phyloP scores from a whole-genome alignment of 2,329 filamentous ascomycete species.

The Penicillium sp. region DNA sequence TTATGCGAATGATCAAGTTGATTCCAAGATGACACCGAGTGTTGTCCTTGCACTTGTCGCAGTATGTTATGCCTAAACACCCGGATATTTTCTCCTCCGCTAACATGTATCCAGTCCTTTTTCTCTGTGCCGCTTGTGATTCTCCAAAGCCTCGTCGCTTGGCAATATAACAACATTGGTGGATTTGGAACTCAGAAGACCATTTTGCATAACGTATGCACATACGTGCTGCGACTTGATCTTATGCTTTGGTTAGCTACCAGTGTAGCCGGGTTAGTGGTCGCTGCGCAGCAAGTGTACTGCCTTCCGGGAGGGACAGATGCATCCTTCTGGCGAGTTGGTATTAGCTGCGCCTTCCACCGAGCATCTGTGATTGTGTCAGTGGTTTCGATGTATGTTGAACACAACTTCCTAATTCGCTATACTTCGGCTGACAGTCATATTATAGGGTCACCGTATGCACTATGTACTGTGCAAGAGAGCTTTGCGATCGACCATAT shows the following conservation, averaged over 20 bases:
- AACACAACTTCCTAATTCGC: not conserved
- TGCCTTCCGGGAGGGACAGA: slow-evolving; percentile 31
- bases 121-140: slow-evolving; percentile 38
- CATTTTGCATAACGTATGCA: slow-evolving; percentile 34
- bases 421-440: slow-evolving; percentile 2
- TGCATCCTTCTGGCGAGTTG: slow-evolving; percentile 36
- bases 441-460: slow-evolving; percentile 34
- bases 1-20: slow-evolving; percentile 36
- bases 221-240: slow-evolving; percentile 37
- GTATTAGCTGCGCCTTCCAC: slow-evolving; percentile 40
- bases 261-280: slow-evolving; percentile 38
- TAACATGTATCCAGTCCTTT: slow-evolving; percentile 30
- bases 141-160: slow-evolving; percentile 41
- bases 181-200: slow-evolving; percentile 34
- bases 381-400: slow-evolving; percentile 37
- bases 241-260: slow-evolving; percentile 40
- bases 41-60: slow-evolving; percentile 37
- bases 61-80: slow-evolving; percentile 26
- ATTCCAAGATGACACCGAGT: slow-evolving; percentile 40
- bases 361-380: slow-evolving; percentile 35
- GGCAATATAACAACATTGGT: slow-evolving; percentile 37
- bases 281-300: slow-evolving; percentile 36
- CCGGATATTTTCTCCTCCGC: not conserved
- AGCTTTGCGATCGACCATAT: slow-evolving; percentile 40
- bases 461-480: slow-evolving; percentile 38